Percentiles rank a stretch among this genome's conserved stretches.
phyloP scores from a whole-genome alignment of 2,329 filamentous ascomycete genomes.

The Hymenoscyphus fraxineus region DNA sequence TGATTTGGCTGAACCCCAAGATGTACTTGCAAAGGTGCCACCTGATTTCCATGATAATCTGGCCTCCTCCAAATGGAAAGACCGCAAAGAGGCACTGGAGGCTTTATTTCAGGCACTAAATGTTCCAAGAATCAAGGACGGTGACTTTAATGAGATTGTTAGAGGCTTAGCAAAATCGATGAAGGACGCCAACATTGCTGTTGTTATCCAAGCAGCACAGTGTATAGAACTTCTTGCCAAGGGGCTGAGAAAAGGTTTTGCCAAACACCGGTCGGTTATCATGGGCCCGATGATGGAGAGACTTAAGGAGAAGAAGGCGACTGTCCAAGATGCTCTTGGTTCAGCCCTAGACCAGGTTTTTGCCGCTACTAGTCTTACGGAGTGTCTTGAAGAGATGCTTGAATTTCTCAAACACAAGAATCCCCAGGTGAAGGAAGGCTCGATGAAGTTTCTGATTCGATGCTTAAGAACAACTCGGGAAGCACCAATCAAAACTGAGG shows the following conservation, averaged over 20 bases:
- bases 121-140: slow-evolving; percentile 87
- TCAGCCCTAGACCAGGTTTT: slow-evolving; percentile 74
- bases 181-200: slow-evolving; percentile 97
- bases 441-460: slow-evolving; percentile 87
- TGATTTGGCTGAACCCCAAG: slow-evolving; percentile 80
- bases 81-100: slow-evolving; percentile 90
- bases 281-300: slow-evolving; percentile 92
- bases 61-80: slow-evolving; percentile 95
- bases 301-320: slow-evolving; percentile 93
- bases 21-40: slow-evolving; percentile 77
- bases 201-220: slow-evolving; percentile 88
- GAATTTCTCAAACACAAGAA: slow-evolving; percentile 91
- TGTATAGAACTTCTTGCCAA: slow-evolving; percentile 88
- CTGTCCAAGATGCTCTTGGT: slow-evolving; percentile 82
- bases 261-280: slow-evolving; percentile 74
- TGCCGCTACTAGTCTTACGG: slow-evolving; percentile 64
- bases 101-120: slow-evolving; percentile 73
- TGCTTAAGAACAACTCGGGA: slow-evolving; percentile 78
- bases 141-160: slow-evolving; percentile 79
- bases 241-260: slow-evolving; percentile 73
- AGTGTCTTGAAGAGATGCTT: slow-evolving; percentile 87
- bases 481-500: slow-evolving; percentile 80
- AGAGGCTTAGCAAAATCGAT: slow-evolving; percentile 87
- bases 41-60: slow-evolving; percentile 79
- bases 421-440: slow-evolving; percentile 94